Conservation (phyloP, 495 filamentous ascomycete species). For the Aspergillus mulundensis region DNA sequence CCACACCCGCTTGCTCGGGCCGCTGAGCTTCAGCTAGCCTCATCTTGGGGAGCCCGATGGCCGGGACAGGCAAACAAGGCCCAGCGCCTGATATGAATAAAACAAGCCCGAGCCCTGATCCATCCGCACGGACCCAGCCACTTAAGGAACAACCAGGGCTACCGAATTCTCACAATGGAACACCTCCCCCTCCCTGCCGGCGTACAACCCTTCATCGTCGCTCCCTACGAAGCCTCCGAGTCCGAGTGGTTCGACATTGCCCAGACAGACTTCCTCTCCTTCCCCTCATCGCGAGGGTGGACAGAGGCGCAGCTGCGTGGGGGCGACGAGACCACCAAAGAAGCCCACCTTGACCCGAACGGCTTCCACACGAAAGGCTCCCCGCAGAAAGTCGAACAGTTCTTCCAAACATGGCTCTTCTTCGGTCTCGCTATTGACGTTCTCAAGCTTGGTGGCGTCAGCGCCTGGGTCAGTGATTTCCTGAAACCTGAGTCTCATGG, state of each 20-base stretch:
- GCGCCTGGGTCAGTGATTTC: not conserved
- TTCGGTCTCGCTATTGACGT: constrained; percentile 10
- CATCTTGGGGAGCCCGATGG: too few relatives aligned
- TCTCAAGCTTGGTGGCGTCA: not conserved
- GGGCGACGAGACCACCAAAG: not conserved
- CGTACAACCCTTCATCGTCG: not conserved
- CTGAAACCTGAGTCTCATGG: not conserved
- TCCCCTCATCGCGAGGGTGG: not conserved
- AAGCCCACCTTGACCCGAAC: not conserved
- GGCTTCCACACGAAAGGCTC: not conserved
- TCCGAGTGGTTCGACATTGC: not conserved
- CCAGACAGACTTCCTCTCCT: not conserved
- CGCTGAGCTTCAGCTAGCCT: too few relatives aligned
- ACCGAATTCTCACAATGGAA: too few relatives aligned
- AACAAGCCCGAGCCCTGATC: too few relatives aligned
- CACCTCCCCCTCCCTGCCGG: constrained; percentile 2
- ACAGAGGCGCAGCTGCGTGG: constrained; percentile 4
- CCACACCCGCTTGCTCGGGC: too few relatives aligned
- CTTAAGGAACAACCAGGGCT: too few relatives aligned
- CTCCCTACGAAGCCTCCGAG: constrained; percentile 2
- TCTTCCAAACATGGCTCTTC: constrained; percentile 14
- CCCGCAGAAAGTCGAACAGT: not conserved
- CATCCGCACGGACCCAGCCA: too few relatives aligned
- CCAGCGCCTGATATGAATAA: too few relatives aligned
- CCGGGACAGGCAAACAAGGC: too few relatives aligned